phyloP scores from a whole-genome alignment of 2,329 filamentous ascomycete genomes.

The Exophiala alcalophila region DNA sequence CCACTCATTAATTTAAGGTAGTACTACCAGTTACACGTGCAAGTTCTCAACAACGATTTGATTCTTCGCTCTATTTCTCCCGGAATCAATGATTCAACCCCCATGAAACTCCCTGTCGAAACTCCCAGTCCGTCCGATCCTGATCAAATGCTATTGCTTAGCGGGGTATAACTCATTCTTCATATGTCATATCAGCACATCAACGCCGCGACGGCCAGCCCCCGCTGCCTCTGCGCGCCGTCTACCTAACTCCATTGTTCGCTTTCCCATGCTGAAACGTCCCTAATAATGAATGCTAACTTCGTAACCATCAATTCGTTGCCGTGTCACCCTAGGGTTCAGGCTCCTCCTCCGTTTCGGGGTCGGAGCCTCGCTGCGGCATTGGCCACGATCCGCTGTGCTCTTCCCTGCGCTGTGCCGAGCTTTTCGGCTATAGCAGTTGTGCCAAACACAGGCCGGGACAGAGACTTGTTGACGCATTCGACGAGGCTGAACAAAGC shows the following conservation, averaged over 20 bases:
- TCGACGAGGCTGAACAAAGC: slow-evolving; percentile 1
- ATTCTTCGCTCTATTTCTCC: no score
- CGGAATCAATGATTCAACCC: no score
- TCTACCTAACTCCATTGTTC: slow-evolving; percentile 5
- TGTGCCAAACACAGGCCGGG: slow-evolving; percentile 1
- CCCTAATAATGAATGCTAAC: no score
- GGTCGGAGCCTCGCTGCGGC: slow-evolving; percentile 8
- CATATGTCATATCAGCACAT: background rate
- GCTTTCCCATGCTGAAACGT: no score
- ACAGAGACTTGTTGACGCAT: background rate
- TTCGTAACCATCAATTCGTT: no score
- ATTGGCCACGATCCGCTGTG: slow-evolving; percentile 18
- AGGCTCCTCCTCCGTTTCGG: background rate
- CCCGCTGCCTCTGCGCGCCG: no score
- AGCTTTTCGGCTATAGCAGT: slow-evolving; percentile 11
- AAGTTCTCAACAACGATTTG: no score
- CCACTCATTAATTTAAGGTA: no score
- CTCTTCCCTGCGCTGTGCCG: slow-evolving; percentile 18
- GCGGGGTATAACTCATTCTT: background rate
- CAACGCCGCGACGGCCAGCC: no score
- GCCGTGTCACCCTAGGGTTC: background rate
- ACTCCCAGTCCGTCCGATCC: no score
- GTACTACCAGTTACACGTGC: no score
- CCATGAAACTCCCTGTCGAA: no score
- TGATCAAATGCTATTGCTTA: background rate